Percentiles rank a stretch among this genome's conserved stretches.
Evolutionary conservation across 768 basidiomycete species (phyloP).

Genomic region (Serendipita vermifera): DNA sequence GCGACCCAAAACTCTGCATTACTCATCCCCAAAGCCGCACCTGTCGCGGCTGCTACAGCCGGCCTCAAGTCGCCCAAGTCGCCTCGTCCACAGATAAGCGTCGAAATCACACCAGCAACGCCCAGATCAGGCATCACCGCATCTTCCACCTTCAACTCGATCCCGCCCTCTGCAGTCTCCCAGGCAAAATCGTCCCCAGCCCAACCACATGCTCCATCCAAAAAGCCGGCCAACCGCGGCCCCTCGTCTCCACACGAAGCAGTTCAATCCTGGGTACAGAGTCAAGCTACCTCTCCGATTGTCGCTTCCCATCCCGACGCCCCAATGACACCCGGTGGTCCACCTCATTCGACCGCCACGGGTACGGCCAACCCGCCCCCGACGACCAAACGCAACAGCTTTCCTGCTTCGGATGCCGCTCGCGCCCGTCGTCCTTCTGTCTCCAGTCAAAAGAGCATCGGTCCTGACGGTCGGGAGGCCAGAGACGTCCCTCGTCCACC

Average conservation of each 20-base stretch:
- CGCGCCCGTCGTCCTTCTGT: constrained; percentile 15
- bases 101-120: constrained; percentile 9
- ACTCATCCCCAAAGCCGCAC: neutral
- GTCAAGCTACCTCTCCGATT: neutral
- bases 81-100: neutral
- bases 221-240: neutral
- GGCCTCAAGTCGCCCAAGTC: neutral
- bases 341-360: neutral
- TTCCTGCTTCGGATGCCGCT: constrained; percentile 6
- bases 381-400: constrained; percentile 3
- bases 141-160: neutral
- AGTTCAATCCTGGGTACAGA: neutral
- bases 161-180: neutral
- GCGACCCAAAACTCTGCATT: neutral
- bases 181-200: neutral
- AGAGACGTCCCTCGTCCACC: constrained; percentile 25
- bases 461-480: no score
- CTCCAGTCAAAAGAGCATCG: constrained; percentile 1
- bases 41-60: neutral
- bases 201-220: neutral
- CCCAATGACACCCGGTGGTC: no score
- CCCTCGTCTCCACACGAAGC: constrained; percentile 1
- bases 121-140: neutral
- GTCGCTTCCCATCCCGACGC: no score
- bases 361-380: constrained; percentile 16